Evolutionary conservation across 768 basidiomycete genomes (phyloP).

Genomic region (Lactifluus hygrophoroides): DNA sequence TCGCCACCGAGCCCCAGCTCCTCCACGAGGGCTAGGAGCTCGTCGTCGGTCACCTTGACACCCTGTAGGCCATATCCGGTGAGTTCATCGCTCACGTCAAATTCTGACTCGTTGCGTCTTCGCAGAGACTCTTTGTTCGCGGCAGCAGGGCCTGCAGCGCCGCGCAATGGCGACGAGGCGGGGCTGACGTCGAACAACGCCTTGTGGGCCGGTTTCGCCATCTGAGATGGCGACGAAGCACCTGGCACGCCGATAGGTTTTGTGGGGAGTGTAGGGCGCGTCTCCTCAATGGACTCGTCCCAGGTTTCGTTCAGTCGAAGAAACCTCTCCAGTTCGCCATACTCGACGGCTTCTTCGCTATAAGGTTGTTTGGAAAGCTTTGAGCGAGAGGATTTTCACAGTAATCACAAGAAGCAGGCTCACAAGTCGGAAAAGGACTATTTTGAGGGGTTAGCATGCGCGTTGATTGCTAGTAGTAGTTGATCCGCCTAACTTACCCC

Average conservation of each 20-base stretch:
- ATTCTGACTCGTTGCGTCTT: conserved; percentile 41
- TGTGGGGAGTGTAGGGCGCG: conserved; percentile 42
- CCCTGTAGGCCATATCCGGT: conserved; percentile 67
- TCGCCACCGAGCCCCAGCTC: conserved; percentile 71
- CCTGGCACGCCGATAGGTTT: conserved; percentile 77
- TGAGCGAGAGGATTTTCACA: conserved; percentile 9
- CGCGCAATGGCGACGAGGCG: conserved; percentile 26
- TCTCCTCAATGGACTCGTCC: conserved; percentile 50
- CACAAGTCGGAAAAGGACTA: conserved; percentile 73
- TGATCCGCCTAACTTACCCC: conserved; percentile 48
- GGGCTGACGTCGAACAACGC: conserved; percentile 39
- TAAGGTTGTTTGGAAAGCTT: background rate
- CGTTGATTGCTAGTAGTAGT: background rate
- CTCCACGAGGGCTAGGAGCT: conserved; percentile 58
- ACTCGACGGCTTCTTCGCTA: conserved; percentile 83
- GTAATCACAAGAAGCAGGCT: conserved; percentile 24
- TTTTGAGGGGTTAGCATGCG: conserved; percentile 2
- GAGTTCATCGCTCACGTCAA: conserved; percentile 63
- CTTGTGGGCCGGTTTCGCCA: conserved; percentile 66
- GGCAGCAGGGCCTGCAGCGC: background rate
- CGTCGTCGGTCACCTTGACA: conserved; percentile 68
- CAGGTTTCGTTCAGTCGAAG: conserved; percentile 66
- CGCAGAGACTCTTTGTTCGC: conserved; percentile 29
- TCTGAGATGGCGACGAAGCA: conserved; percentile 62
- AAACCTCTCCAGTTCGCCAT: conserved; percentile 59